A percentile compares a stretch with the other conserved stretches of the same genome.
Conservation (phyloP, 2,329 filamentous ascomycete species). For the Emergomyces africanus region DNA sequence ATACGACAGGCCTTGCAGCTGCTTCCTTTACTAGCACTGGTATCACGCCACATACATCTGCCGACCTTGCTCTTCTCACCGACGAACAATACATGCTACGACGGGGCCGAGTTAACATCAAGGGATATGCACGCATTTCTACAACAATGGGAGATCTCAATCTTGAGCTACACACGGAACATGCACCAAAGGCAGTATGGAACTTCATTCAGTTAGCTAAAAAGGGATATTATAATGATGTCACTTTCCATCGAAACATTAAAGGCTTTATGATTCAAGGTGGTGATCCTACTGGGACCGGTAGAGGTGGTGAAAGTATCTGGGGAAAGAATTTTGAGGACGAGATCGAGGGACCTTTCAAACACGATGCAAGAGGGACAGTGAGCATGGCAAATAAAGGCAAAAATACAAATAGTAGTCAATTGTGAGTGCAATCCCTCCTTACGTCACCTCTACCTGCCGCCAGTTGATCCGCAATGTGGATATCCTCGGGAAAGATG, state of each 20-base stretch:
- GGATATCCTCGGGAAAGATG: too few species aligned
- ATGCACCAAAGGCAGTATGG: constrained; percentile 87
- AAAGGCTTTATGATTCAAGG: constrained; percentile 97
- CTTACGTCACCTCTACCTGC: not conserved
- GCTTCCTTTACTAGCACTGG: constrained; percentile 94
- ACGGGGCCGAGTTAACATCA: constrained; percentile 74
- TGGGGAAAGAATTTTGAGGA: constrained; percentile 94
- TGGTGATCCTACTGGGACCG: constrained; percentile 85
- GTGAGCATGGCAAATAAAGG: constrained; percentile 97
- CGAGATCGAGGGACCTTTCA: constrained; percentile 78
- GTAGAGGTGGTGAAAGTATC: constrained; percentile 74
- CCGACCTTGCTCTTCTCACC: constrained; percentile 70
- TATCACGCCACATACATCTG: constrained; percentile 80
- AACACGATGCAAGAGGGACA: constrained; percentile 69
- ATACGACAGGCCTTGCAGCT: constrained; percentile 83
- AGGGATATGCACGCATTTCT: constrained; percentile 80
- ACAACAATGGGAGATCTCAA: constrained; percentile 78
- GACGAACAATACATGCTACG: constrained; percentile 97
- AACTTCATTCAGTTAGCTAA: constrained; percentile 86
- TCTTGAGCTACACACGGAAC: constrained; percentile 80
- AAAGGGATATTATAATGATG: constrained; percentile 75
- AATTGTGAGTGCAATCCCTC: constrained; percentile 47
- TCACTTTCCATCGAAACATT: constrained; percentile 87
- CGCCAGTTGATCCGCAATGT: not conserved
- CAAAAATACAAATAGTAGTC: constrained; percentile 90